phyloP scores from a whole-genome alignment of 2,329 filamentous ascomycete species.

The Aspergillus sclerotialis region DNA sequence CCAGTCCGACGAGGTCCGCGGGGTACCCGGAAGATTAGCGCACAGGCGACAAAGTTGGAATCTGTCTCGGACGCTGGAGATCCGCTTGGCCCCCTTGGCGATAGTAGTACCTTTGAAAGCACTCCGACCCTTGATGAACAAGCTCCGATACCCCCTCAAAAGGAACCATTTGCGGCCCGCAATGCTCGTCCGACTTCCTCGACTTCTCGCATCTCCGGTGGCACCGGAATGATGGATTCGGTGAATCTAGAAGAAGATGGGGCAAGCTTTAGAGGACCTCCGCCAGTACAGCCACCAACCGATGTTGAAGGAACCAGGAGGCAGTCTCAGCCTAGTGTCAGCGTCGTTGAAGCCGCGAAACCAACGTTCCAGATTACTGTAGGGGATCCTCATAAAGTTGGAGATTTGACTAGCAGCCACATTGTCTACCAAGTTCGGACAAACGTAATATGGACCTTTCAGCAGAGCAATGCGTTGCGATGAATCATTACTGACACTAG shows the following conservation, averaged over 20 bases:
- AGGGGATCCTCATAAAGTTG: constrained; percentile 95
- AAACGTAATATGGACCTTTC: constrained; percentile 54
- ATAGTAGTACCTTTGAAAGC: constrained; percentile 27
- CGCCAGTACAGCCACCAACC: constrained; percentile 49
- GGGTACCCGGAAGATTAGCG: constrained; percentile 51
- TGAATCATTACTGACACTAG: constrained; percentile 8
- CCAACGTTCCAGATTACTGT: constrained; percentile 86
- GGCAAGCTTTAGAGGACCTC: constrained; percentile 57
- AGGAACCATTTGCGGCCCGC: constrained; percentile 43
- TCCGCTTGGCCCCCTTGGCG: constrained; percentile 55
- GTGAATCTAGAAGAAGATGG: constrained; percentile 66
- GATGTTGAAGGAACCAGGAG: constrained; percentile 40
- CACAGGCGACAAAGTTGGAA: constrained; percentile 56
- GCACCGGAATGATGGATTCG: constrained; percentile 52
- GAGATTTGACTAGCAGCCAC: constrained; percentile 91
- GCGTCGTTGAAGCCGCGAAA: constrained; percentile 87
- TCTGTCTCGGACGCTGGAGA: constrained; percentile 57
- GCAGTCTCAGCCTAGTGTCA: constrained; percentile 68
- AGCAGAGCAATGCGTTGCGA: neutral
- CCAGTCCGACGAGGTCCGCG: constrained; percentile 45
- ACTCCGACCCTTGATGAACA: constrained; percentile 41
- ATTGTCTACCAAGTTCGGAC: constrained; percentile 96
- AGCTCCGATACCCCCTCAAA: constrained; percentile 53
- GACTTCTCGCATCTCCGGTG: constrained; percentile 41
- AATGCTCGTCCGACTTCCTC: constrained; percentile 31